Conservation (phyloP, 2,329 filamentous ascomycete genomes). For the Didymella exigua region DNA sequence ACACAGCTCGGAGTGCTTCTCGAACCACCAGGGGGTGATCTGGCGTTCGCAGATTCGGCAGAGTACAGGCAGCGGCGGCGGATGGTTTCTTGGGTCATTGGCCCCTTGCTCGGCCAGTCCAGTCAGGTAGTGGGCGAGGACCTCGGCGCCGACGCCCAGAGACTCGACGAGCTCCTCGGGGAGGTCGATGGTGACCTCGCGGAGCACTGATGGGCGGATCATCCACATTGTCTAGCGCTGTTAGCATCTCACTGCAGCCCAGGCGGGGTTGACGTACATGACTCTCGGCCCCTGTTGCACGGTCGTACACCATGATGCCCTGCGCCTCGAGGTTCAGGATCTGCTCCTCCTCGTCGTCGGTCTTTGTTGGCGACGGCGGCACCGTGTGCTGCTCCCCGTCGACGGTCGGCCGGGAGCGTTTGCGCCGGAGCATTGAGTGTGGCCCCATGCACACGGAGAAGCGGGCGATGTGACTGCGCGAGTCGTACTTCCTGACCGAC, state of each 20-base stretch:
- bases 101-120: constrained; percentile 82
- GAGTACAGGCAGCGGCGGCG: constrained; percentile 81
- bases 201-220: constrained; percentile 87
- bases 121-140: constrained; percentile 92
- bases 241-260: constrained; percentile 25
- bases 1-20: constrained; percentile 97
- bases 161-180: constrained; percentile 89
- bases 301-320: constrained; percentile 97
- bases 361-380: constrained; percentile 39
- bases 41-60: constrained; percentile 98
- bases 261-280: constrained; percentile 68
- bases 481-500: constrained; percentile 85
- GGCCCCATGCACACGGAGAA: constrained; percentile 47
- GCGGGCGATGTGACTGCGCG: constrained; percentile 77
- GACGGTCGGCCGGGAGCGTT: constrained; percentile 31
- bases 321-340: constrained; percentile 88
- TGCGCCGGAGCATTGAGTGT: constrained; percentile 42
- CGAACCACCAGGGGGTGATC: constrained; percentile 99
- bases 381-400: constrained; percentile 37
- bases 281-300: constrained; percentile 81
- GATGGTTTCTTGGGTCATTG: constrained; percentile 74
- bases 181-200: constrained; percentile 95
- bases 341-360: constrained; percentile 53
- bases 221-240: constrained; percentile 95
- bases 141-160: constrained; percentile 89